These are phyloP conservation scores for Amphicarpaea edgeworthii DNA, from an alignment of 306 rosid genomes.

Conservation along the genomic window DNA sequence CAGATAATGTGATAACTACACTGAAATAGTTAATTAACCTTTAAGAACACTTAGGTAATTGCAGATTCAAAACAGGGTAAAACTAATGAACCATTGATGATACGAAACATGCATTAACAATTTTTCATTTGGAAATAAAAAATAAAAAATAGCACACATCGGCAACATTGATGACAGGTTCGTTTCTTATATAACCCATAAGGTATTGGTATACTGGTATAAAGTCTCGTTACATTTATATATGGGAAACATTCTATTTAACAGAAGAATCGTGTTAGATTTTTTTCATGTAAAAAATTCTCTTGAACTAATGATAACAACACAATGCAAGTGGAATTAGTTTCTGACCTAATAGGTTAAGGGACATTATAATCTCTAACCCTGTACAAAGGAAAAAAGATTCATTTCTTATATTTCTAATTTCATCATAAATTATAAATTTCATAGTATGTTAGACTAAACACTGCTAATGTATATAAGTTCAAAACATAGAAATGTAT, in stretches of 20 bases:
- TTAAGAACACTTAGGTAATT: background rate
- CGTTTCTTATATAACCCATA: background rate
- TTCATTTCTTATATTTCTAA: background rate
- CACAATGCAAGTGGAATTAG: too few relatives aligned
- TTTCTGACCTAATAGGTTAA: too few relatives aligned
- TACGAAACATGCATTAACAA: background rate
- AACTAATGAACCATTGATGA: conserved; percentile 19
- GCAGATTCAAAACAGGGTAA: background rate
- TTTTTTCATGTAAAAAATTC: too few relatives aligned
- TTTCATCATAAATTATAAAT: too few relatives aligned
- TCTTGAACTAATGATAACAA: too few relatives aligned
- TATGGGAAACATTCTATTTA: too few relatives aligned
- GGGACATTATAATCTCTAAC: too few relatives aligned
- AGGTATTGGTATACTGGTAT: too few relatives aligned
- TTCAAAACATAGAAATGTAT: background rate
- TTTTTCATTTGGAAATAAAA: conserved; percentile 3
- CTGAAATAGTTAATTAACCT: too few relatives aligned
- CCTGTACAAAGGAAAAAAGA: too few relatives aligned
- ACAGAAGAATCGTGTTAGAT: too few relatives aligned
- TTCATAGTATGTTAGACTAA: background rate
- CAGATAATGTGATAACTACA: conserved; percentile 10
- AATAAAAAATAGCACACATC: background rate
- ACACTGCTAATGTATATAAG: background rate
- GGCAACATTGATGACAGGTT: background rate
- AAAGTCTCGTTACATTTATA: too few relatives aligned